These are phyloP conservation scores for Epichloe typhina DNA, from an alignment of 2,329 filamentous ascomycete species.

Conservation along the genomic window DNA sequence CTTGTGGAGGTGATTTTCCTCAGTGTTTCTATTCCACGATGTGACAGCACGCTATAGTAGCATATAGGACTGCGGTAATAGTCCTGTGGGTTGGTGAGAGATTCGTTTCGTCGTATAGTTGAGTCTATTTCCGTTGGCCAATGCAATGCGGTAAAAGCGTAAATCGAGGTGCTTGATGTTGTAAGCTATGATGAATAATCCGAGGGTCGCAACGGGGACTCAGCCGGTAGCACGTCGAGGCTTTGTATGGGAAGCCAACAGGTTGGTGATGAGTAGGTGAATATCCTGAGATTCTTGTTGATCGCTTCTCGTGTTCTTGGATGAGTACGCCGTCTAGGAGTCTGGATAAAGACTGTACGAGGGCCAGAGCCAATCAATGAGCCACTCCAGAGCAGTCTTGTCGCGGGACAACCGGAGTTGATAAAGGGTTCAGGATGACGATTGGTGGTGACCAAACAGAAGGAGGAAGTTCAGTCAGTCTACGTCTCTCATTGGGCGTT, in stretches of 20 bases:
- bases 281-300: background rate
- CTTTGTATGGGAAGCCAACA: background rate
- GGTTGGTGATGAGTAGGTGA: background rate
- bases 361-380: background rate
- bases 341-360: background rate
- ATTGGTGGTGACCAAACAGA: background rate
- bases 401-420: background rate
- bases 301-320: background rate
- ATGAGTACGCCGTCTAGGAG: background rate
- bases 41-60: background rate
- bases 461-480: background rate
- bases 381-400: background rate
- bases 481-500: conserved; percentile 5
- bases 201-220: background rate
- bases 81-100: background rate
- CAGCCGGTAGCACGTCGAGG: background rate
- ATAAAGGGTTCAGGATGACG: background rate
- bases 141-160: background rate
- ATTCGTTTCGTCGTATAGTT: background rate
- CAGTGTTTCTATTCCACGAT: background rate
- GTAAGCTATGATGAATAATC: background rate
- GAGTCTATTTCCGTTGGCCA: background rate
- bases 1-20: background rate
- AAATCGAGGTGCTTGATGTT: background rate
- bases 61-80: background rate